These are phyloP conservation scores for Ceratocystis alfenasii DNA, from an alignment of 2,329 filamentous ascomycete genomes.

Conservation along the genomic window DNA sequence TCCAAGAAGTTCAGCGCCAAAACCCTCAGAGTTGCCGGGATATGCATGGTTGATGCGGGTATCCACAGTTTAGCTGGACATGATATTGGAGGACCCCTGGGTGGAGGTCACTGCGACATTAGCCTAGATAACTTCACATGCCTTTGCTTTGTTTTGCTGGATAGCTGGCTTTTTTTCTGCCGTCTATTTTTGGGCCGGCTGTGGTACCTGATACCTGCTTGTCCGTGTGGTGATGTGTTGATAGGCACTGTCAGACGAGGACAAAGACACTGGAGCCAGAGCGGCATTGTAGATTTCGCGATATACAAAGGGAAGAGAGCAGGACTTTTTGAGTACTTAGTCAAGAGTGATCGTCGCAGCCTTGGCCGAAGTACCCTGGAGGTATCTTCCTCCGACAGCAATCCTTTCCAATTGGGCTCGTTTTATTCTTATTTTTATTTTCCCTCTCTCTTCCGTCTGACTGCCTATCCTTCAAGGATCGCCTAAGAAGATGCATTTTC, in stretches of 20 bases:
- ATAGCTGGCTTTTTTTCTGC: neutral
- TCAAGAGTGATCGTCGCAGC: slow-evolving; percentile 6
- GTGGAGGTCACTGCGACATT: neutral
- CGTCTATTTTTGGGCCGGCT: neutral
- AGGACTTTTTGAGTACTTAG: slow-evolving; percentile 10
- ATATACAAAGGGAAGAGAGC: neutral
- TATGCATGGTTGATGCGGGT: neutral
- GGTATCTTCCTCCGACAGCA: neutral
- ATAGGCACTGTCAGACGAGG: neutral
- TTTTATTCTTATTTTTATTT: neutral
- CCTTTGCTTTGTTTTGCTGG: neutral
- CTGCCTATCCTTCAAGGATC: neutral
- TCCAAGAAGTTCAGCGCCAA: neutral
- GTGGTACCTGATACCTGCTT: neutral
- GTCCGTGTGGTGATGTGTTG: neutral
- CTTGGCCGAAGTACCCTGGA: slow-evolving; percentile 10
- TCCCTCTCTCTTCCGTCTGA: neutral
- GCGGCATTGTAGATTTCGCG: too few species aligned
- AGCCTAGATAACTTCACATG: neutral
- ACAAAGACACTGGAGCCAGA: neutral
- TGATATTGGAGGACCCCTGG: neutral
- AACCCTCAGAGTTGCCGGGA: neutral
- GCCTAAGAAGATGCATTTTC: slow-evolving; percentile 6
- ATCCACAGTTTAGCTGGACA: neutral
- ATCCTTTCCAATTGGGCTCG: neutral